Base-by-base conservation (phyloP, 257 asterid genomes). In the Lithospermum erythrorhizon region DNA sequence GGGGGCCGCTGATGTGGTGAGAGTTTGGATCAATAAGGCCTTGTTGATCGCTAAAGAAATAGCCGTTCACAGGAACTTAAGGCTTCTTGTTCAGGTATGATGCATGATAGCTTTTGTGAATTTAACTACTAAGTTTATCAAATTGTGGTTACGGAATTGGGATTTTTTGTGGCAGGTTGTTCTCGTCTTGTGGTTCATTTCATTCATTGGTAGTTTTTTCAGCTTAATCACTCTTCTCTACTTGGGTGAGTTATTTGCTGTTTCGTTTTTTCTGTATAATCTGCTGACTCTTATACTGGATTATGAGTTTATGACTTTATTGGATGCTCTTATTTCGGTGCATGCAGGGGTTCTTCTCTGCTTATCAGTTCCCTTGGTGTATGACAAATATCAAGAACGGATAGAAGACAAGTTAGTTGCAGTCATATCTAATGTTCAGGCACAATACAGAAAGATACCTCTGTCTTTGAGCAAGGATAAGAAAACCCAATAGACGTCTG, bases 151-250 rank as follows among this genome's bases (percentile, higher is more conserved):
- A 66, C 19, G 57, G 48, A 14, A 53, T 20, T 55, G 59, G 70
- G 57, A 41, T 76, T 65, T n/a, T 63, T 65, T 67, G 66, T 61
- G 37, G 63, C 81, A 91, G 98, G 93, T 86, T 84, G 87, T 87
- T 61, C 21, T 65, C 13, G 37, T 69, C 61, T 73, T 86, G 76
- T 88, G 83, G 94, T 57, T 76, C 45, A 69, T 81, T 47, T 91
- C 96, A 18, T 86, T 74, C 72, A 71, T 86, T 58, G 97, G 98
- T 37, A 74, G 94, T 70, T 86, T 84, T 71, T 82, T 81, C 82
- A 86, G 68, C 80, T 80, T 85, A 61, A 82, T 87, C 19, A 80
- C 98, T 37, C 75, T 90, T 66, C 55, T 82, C 56, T 91, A 86
- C 72, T 69, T 76, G 66, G 85, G 98, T 91, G 65, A 79, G 93